Conservation (phyloP, 108 stramenopile genomes). For the Cyclotella cryptica region DNA sequence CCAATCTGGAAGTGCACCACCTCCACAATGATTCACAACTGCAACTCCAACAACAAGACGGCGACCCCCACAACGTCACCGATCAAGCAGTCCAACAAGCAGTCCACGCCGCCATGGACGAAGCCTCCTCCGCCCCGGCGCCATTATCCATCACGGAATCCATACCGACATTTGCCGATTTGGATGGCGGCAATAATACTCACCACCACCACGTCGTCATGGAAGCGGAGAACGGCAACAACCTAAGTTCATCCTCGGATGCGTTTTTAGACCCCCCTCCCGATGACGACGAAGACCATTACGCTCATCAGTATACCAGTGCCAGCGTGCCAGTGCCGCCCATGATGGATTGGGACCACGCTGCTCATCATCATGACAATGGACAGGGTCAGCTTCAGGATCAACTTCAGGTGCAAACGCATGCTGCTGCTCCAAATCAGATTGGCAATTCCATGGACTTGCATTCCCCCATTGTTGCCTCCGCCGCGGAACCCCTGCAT, state of each 20-base stretch:
- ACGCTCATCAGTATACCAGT: neutral
- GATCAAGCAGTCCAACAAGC: neutral
- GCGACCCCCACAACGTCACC: neutral
- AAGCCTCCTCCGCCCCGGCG: neutral
- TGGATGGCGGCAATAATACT: neutral
- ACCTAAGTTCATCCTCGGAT: neutral
- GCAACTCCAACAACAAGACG: too few relatives aligned
- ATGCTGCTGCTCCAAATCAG: neutral
- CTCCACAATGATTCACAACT: too few relatives aligned
- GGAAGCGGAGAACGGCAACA: neutral
- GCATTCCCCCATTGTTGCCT: slow-evolving; percentile 6
- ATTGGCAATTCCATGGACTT: neutral
- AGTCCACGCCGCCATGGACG: neutral
- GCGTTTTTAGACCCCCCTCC: neutral
- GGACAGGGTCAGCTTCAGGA: neutral
- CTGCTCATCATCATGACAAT: neutral
- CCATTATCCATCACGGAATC: neutral
- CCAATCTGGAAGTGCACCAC: too few relatives aligned
- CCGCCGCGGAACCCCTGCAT: neutral
- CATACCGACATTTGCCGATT: neutral
- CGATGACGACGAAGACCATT: neutral
- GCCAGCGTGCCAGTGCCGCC: slow-evolving; percentile 5
- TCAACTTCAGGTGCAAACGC: neutral
- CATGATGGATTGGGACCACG: slow-evolving; percentile 11
- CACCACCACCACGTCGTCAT: neutral